Evolutionary conservation across 768 basidiomycete genomes (phyloP).

Genomic region (Lentinula sp.): DNA sequence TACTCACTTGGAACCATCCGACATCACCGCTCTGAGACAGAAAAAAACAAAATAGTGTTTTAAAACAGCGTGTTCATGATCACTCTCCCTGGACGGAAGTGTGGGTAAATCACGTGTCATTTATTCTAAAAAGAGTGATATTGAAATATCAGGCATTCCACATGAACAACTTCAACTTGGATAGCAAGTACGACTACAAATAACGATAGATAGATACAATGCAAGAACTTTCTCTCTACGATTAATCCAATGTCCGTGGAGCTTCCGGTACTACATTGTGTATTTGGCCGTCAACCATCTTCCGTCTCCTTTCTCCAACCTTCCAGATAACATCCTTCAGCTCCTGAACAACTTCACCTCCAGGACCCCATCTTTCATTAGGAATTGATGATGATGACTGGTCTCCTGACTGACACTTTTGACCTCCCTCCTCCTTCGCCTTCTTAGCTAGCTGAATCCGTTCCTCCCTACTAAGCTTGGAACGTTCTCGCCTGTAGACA

Average conservation of each 20-base stretch:
- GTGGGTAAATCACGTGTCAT: too few species aligned
- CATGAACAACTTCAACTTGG: not conserved
- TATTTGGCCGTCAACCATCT: constrained; percentile 26
- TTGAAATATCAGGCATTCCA: too few species aligned
- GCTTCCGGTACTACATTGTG: constrained; percentile 7
- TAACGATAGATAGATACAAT: not conserved
- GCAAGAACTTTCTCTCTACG: not conserved
- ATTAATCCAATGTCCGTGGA: not conserved
- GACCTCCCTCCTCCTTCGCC: constrained; percentile 37
- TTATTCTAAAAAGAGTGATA: too few species aligned
- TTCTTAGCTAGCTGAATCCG: constrained; percentile 58
- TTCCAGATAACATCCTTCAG: constrained; percentile 86
- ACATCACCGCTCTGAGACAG: constrained; percentile 23
- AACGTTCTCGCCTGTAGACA: constrained; percentile 48
- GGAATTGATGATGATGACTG: constrained; percentile 1
- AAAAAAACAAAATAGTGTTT: not conserved
- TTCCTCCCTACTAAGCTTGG: constrained; percentile 69
- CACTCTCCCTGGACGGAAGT: too few species aligned
- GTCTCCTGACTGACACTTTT: constrained; percentile 12
- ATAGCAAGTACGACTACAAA: not conserved
- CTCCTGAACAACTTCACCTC: constrained; percentile 78
- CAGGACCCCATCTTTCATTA: constrained; percentile 56
- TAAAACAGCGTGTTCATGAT: too few species aligned
- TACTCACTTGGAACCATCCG: constrained; percentile 55
- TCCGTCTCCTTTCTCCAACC: constrained; percentile 64